Base-by-base conservation (phyloP, 225 moss, liverwort and hornwort genomes). In the Asterella californica region DNA sequence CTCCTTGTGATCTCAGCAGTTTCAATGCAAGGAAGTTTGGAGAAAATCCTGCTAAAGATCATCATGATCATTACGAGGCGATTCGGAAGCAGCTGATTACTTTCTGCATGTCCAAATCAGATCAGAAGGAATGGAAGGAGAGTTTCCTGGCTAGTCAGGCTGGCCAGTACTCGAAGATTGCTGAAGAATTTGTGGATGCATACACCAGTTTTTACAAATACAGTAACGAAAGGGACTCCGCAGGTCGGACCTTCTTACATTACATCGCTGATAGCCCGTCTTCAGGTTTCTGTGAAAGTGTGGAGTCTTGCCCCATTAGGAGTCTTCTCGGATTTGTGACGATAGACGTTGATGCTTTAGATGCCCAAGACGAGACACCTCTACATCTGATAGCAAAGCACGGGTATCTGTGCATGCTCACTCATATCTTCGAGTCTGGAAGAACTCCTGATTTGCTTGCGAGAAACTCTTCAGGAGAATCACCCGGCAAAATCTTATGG, bases 181-280 rank as follows among this genome's bases (percentile, higher is more conserved):
- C 32, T 25, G 78, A 78, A 54, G 62, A 54, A 72, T 64, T 78
- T 21, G 82, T 78, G 72, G 67, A 82, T 21, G 72, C 82, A 22
- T 72, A 71, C 60, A 52, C 32, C 29, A 73, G 48, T 27, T 50
- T 83, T 19, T 24, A 74, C n/a, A 32, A 5, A 29, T 83, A 78
- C 65, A 61, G 63, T 0, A 74, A 83, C 54, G 78, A 78, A 8
- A 52, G 19, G 65, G 83, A 83, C 19, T 70, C 69, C 2, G 69
- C 2, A 15, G 8, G 21, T 42, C 73, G 78, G 15, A 78, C 83
- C 5, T 78, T n/a, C 55, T 54, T 79, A 8, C n/a, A n/a, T n/a
- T n/a, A n/a, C n/a, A n/a, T n/a, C n/a, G n/a, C n/a, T n/a, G n/a
- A n/a, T n/a, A n/a, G n/a, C n/a, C n/a, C n/a, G n/a, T n/a, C n/a